These are phyloP conservation scores for Persicaria tinctoria DNA, from an alignment of 148 eudicot species.

Conservation along the genomic window DNA sequence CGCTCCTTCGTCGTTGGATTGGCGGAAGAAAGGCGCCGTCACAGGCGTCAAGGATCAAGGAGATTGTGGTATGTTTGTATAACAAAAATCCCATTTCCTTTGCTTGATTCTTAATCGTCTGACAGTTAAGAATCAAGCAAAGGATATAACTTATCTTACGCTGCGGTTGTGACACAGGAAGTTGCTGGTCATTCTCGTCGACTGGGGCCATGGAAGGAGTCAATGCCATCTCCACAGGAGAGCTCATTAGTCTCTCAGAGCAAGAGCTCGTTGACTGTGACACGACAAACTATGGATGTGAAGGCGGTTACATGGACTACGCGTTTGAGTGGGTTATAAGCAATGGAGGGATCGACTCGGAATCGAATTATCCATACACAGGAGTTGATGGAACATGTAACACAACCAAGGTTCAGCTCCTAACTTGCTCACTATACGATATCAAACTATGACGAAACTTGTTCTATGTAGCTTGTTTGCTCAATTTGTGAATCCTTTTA, in stretches of 20 bases:
- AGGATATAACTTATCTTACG: not conserved
- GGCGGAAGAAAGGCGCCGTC: slow-evolving; percentile 47
- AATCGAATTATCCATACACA: slow-evolving; percentile 44
- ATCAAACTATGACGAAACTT: not conserved
- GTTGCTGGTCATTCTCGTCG: slow-evolving; percentile 53
- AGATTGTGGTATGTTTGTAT: slow-evolving; percentile 31
- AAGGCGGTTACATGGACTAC: slow-evolving; percentile 48
- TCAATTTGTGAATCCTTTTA: slow-evolving; percentile 8
- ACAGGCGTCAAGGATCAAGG: slow-evolving; percentile 51
- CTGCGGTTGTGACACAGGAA: slow-evolving; percentile 26
- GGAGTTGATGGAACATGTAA: slow-evolving; percentile 34
- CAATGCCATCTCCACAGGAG: slow-evolving; percentile 35
- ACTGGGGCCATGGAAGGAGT: slow-evolving; percentile 55
- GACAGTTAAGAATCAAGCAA: too few species aligned
- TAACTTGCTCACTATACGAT: not conserved
- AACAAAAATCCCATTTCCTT: too few species aligned
- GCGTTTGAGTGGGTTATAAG: slow-evolving; percentile 53
- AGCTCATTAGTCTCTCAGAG: slow-evolving; percentile 50
- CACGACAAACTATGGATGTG: slow-evolving; percentile 38
- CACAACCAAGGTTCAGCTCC: slow-evolving; percentile 32
- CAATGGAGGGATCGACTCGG: slow-evolving; percentile 45
- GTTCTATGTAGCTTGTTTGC: not conserved
- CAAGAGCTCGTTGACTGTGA: slow-evolving; percentile 52
- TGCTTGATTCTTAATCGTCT: too few species aligned
- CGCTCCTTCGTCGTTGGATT: slow-evolving; percentile 47